phyloP scores from a whole-genome alignment of 1,139 yeast genomes.

The Candida labiduridarum region DNA sequence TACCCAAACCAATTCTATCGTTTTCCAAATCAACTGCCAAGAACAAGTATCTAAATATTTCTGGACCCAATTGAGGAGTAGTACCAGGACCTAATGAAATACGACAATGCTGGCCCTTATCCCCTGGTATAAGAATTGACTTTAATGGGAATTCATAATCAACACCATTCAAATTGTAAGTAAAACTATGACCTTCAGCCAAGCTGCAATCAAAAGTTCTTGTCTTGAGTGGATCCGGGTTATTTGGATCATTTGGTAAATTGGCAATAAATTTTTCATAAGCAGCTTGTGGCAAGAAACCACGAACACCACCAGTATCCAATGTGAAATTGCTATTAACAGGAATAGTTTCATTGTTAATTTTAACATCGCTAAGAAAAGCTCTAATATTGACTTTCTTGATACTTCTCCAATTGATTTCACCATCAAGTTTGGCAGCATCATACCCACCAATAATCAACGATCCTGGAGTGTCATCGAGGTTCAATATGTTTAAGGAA shows the following conservation, averaged over 20 bases:
- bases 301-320: constrained; percentile 7
- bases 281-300: not conserved
- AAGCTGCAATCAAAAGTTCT: not conserved
- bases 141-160: constrained; percentile 7
- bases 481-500: constrained; percentile 6
- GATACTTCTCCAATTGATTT: constrained; percentile 6
- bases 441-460: constrained; percentile 9
- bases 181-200: constrained; percentile 7
- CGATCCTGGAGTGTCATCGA: constrained; percentile 4
- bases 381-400: constrained; percentile 3
- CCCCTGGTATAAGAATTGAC: not conserved
- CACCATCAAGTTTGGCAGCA: constrained; percentile 8
- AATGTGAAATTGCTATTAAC: not conserved
- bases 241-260: constrained; percentile 7
- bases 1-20: constrained; percentile 5
- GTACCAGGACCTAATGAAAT: not conserved
- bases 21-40: constrained; percentile 1
- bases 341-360: constrained; percentile 2
- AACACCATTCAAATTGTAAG: constrained; percentile 6
- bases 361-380: not conserved
- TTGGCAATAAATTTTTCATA: constrained; percentile 7
- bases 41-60: constrained; percentile 8
- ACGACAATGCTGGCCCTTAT: not conserved
- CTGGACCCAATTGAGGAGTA: constrained; percentile 4
- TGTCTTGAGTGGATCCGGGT: not conserved